Percentiles rank a stretch among this genome's conserved stretches.
phyloP scores from a whole-genome alignment of 768 basidiomycete species.

The Kwoniella dendrophila region DNA sequence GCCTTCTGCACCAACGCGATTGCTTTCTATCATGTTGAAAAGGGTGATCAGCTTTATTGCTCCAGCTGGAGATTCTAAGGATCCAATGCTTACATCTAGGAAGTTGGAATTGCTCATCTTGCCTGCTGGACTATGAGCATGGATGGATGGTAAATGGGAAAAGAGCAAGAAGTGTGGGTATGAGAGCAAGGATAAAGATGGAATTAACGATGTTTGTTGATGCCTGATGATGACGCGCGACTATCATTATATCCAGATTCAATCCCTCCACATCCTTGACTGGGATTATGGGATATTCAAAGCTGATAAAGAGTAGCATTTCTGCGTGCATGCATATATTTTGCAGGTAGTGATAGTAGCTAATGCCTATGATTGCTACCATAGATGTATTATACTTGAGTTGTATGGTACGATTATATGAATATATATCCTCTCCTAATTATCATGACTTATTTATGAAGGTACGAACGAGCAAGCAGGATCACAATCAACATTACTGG shows the following conservation, averaged over 20 bases:
- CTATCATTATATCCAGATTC: too few species aligned
- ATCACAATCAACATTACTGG: neutral
- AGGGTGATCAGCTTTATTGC: conserved; percentile 15
- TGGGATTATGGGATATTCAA: too few species aligned
- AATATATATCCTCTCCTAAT: neutral
- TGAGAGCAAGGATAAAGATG: neutral
- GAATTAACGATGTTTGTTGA: neutral
- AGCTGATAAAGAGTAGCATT: too few species aligned
- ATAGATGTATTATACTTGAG: conserved; percentile 6
- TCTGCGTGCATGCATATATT: too few species aligned
- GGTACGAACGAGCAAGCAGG: conserved; percentile 4
- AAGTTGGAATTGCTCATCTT: conserved; percentile 55
- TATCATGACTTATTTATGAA: neutral
- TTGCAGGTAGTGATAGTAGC: too few species aligned
- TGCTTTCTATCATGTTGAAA: conserved; percentile 62
- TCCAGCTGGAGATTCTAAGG: conserved; percentile 2
- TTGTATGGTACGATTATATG: neutral
- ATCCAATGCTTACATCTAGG: conserved; percentile 51
- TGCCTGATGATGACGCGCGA: conserved; percentile 1
- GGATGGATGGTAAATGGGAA: neutral
- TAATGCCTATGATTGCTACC: too few species aligned
- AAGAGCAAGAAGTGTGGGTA: conserved; percentile 1
- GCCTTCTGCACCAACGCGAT: conserved; percentile 90
- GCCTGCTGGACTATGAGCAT: neutral
- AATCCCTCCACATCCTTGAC: too few species aligned